Percentiles rank a stretch among this genome's conserved stretches.
These are phyloP conservation scores for Aquilaria sinensis DNA, from an alignment of 345 rosid species.

Conservation along the genomic window DNA sequence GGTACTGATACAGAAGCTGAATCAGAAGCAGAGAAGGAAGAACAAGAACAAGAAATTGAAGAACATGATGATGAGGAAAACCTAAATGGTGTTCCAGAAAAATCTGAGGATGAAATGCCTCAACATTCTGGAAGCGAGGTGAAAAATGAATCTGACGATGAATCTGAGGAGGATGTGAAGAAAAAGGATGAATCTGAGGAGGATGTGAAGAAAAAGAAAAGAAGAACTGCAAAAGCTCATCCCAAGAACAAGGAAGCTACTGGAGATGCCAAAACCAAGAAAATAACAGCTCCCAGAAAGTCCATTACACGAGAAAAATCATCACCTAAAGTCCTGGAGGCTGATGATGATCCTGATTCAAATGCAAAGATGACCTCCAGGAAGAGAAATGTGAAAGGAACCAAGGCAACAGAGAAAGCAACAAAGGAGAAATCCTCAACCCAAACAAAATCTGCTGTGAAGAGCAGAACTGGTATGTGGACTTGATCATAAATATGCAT, in stretches of 20 bases:
- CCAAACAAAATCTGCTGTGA: constrained; percentile 42
- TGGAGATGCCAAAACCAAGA: constrained; percentile 55
- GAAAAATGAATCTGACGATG: constrained; percentile 57
- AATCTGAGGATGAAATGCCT: constrained; percentile 54
- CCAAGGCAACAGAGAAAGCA: constrained; percentile 46
- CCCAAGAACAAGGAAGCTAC: constrained; percentile 46
- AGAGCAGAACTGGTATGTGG: constrained; percentile 34
- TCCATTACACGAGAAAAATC: constrained; percentile 48
- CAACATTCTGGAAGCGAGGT: constrained; percentile 63
- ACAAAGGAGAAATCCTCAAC: constrained; percentile 47
- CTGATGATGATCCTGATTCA: constrained; percentile 49
- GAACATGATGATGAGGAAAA: constrained; percentile 42
- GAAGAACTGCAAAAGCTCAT: constrained; percentile 35
- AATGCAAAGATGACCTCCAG: constrained; percentile 57
- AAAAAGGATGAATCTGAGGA: constrained; percentile 66
- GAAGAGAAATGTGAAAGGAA: constrained; percentile 35
- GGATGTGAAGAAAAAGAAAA: constrained; percentile 47
- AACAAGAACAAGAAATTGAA: constrained; percentile 27
- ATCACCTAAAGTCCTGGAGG: constrained; percentile 36
- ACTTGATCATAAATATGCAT: background rate
- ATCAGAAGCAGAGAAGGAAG: constrained; percentile 51
- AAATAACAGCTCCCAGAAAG: constrained; percentile 23
- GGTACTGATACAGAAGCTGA: constrained; percentile 44
- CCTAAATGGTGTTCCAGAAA: constrained; percentile 60
- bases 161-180: constrained; percentile 67